phyloP scores from a whole-genome alignment of 345 rosid genomes.

The Psidium friedrichsthalianum region DNA sequence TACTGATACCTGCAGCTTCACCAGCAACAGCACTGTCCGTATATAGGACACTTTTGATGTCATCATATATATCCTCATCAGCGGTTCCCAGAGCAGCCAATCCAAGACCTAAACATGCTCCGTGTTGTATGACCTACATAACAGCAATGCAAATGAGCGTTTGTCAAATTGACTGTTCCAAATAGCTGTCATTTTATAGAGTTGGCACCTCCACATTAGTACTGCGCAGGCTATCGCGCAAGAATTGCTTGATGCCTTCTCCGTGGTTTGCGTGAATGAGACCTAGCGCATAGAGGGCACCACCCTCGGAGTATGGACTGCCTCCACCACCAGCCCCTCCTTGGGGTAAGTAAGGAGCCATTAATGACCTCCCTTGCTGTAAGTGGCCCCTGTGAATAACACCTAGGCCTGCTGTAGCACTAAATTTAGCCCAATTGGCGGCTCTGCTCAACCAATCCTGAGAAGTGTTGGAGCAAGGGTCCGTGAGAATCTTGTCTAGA shows the following conservation, averaged over 20 bases:
- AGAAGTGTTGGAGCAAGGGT: not conserved
- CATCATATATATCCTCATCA: constrained; percentile 90
- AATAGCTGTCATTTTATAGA: not conserved
- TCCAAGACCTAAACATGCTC: constrained; percentile 99
- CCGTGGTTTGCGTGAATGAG: constrained; percentile 99
- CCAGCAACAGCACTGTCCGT: constrained; percentile 98
- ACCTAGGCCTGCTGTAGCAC: constrained; percentile 99
- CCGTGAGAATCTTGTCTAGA: not conserved
- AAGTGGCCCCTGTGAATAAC: constrained; percentile 97
- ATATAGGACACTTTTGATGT: constrained; percentile 73
- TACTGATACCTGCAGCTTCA: constrained; percentile 99
- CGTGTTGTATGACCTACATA: constrained; percentile 95
- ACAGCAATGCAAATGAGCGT: not conserved
- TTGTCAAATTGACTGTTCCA: not conserved
- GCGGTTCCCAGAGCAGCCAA: constrained; percentile 99
- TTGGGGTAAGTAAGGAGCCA: constrained; percentile 99
- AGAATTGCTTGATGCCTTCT: constrained; percentile 94
- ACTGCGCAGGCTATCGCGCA: constrained; percentile 84
- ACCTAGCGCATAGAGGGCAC: constrained; percentile 95
- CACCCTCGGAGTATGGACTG: constrained; percentile 98
- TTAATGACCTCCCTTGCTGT: constrained; percentile 92
- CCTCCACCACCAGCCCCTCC: constrained; percentile 95
- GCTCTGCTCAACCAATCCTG: constrained; percentile 99
- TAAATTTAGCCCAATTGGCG: constrained; percentile 99
- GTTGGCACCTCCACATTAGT: constrained; percentile 77